Base-by-base conservation (phyloP, 2,329 filamentous ascomycete species). In the Neonectria ditissima region DNA sequence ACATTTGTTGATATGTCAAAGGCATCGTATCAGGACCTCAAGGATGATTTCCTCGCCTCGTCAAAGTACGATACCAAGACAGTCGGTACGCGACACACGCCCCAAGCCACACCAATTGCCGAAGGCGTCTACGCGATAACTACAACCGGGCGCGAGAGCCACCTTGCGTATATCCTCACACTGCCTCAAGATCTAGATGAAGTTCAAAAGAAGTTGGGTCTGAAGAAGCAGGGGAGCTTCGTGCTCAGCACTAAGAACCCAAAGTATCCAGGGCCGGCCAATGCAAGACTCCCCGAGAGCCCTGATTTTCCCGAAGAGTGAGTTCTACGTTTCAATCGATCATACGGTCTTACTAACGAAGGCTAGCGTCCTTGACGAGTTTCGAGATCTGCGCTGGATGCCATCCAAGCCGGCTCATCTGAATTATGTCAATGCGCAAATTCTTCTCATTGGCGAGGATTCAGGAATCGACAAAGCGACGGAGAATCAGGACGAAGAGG, bases 41-140 rank as follows among this genome's bases (percentile, higher is more conserved):
- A 90, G 72, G 88, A 92, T 4, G 85, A 86, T 6, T 93, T 97
- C 76, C 83, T 96, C 66, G 77, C 84, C 1, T 86, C 87, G 0
- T 83, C 81, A 1, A 88, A 91, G 11, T 94, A 97, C 75, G 83
- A 88, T 55, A 97, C 93, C 8, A 90, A 93, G 80, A 95, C 93
- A 0, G 82, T 80, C 2, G 92, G 93, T 1, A 87, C 86, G 14
- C 86, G 92, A 13, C 88, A 91, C 54, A 84, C 83, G 0, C 89
- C 92, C 0, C 87, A 91, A 1, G 90, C 92, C 1, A 90, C 86
- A 0, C 92, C 92, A 0, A 83, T 94, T n/a, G 94, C 89, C 0
- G 93, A 97, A 76, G 94, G 94, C 1, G 88, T 97, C 0, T 97
- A 97, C 71, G 91, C 91, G 0, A 89, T 97, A 55, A 93, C 91